phyloP scores from a whole-genome alignment of 2,329 filamentous ascomycete species.

The Ophiostoma quercus region DNA sequence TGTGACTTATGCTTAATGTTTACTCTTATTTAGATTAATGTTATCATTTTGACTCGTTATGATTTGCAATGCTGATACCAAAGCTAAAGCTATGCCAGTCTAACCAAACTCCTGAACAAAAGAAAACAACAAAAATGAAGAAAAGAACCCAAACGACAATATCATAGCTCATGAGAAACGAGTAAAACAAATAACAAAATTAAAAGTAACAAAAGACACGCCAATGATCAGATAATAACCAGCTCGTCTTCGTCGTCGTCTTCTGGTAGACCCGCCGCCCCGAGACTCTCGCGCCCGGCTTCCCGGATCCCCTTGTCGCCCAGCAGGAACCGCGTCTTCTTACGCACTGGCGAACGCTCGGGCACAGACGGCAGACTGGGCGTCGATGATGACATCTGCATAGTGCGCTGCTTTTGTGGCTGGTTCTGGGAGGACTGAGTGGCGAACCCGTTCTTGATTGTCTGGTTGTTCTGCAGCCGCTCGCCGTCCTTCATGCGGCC shows the following conservation, averaged over 20 bases:
- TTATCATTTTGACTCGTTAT: neutral
- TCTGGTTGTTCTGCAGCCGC: slow-evolving; percentile 30
- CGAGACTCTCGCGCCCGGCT: slow-evolving; percentile 68
- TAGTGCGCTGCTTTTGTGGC: neutral
- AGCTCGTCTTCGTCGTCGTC: slow-evolving; percentile 45
- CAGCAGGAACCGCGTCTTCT: slow-evolving; percentile 76
- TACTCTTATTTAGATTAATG: too few relatives aligned
- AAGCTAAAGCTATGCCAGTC: neutral
- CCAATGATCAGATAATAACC: slow-evolving; percentile 40
- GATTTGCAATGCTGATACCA: neutral
- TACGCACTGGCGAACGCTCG: slow-evolving; percentile 48
- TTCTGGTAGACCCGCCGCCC: slow-evolving; percentile 34
- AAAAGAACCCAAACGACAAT: neutral
- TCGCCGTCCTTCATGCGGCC: slow-evolving; percentile 57
- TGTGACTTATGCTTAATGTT: too few relatives aligned
- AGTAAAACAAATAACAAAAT: neutral
- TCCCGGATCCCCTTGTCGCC: slow-evolving; percentile 70
- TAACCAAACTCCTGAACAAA: neutral
- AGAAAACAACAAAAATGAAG: neutral
- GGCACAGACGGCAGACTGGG: slow-evolving; percentile 19
- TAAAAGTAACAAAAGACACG: neutral
- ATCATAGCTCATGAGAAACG: neutral
- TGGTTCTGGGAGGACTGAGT: neutral
- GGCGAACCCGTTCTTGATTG: slow-evolving; percentile 18
- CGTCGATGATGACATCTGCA: neutral